Percentiles rank a stretch among this genome's conserved stretches.
Conservation (phyloP, 352 stramenopile genomes). For the Phytophthora hybrid region DNA sequence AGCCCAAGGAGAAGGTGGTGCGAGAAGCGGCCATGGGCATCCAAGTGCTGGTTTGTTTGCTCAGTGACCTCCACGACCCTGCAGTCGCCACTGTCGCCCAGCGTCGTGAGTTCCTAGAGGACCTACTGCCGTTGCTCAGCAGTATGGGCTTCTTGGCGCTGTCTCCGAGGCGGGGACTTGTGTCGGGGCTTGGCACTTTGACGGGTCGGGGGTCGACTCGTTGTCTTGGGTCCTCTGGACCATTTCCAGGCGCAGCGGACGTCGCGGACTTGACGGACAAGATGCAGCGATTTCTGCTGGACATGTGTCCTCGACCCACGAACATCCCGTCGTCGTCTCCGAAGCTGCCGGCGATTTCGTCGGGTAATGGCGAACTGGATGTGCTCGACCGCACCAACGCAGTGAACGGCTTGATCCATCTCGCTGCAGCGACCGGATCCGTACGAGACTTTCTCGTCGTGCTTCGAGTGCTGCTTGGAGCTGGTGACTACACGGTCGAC, state of each 20-base stretch:
- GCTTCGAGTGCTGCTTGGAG: constrained; percentile 62
- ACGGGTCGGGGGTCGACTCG: constrained; percentile 15
- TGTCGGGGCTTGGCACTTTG: background rate
- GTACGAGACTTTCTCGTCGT: constrained; percentile 67
- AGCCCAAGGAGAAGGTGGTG: constrained; percentile 40
- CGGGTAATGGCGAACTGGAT: constrained; percentile 38
- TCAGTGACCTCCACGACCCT: constrained; percentile 44
- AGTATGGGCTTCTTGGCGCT: constrained; percentile 53
- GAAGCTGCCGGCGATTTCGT: constrained; percentile 42
- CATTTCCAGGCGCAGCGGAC: constrained; percentile 1
- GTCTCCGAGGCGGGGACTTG: constrained; percentile 17
- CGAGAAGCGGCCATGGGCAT: constrained; percentile 57
- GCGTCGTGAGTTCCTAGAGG: constrained; percentile 53
- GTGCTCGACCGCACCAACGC: constrained; percentile 54
- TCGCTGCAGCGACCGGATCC: constrained; percentile 61
- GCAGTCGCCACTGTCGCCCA: constrained; percentile 25
- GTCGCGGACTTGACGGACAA: constrained; percentile 43
- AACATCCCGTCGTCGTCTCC: constrained; percentile 36
- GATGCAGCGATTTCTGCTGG: constrained; percentile 58
- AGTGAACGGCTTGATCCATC: constrained; percentile 59
- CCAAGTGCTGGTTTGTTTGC: constrained; percentile 49
- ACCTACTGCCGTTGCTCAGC: constrained; percentile 54
- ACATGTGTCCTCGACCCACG: constrained; percentile 41
- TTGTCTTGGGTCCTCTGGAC: background rate
- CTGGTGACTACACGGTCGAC: constrained; percentile 24